Base-by-base conservation (phyloP, 148 eudicot species). In the Fallopia convolvulus region DNA sequence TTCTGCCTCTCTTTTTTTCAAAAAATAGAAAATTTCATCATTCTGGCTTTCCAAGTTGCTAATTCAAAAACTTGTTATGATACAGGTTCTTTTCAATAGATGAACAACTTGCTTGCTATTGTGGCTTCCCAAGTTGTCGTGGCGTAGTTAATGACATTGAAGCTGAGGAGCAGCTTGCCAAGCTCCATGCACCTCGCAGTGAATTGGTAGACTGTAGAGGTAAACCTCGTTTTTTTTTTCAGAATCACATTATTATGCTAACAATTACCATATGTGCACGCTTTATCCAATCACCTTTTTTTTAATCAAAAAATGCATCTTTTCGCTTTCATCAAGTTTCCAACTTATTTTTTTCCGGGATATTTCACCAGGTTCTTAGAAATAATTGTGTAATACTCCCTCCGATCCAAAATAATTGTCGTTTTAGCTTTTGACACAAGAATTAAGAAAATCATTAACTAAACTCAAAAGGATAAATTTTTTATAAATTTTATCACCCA, bases 111-210 rank as follows among this genome's bases (percentile, higher is more conserved):
- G 76, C 90, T 79, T 95, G 99, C 82, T 85, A 81, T 65, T 95
- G 99, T 89, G 99, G 99, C 70, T 85, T 82, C 70, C 80, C 88
- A 72, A 88, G 90, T 82, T 95, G 99, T 81, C 92, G 99, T 13
- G 99, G 97, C 74, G 88, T 95, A 42, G 99, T 95, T 61, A 95
- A 92, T 83, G 99, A 95, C 79, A 70, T 81, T 80, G 99, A 95
- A 77, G 87, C 97, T 23, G 93, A 92, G 82, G 97, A 87, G 85
- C 89, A 88, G 85, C 76, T 81, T 66, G 86, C 89, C 70, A 89
- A 91, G 80, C 80, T 89, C 39, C 76, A 79, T 84, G 99, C 87
- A 78, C 88, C 91, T 39, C 85, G 88, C 78, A 86, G 90, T 87
- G 94, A 92, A 80, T 79, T 95, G 81, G 84, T 77, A 82, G 92